Percentiles rank a stretch among this genome's conserved stretches.
phyloP scores from a whole-genome alignment of 164 flowering plant genomes.

The Liquidambar formosana region DNA sequence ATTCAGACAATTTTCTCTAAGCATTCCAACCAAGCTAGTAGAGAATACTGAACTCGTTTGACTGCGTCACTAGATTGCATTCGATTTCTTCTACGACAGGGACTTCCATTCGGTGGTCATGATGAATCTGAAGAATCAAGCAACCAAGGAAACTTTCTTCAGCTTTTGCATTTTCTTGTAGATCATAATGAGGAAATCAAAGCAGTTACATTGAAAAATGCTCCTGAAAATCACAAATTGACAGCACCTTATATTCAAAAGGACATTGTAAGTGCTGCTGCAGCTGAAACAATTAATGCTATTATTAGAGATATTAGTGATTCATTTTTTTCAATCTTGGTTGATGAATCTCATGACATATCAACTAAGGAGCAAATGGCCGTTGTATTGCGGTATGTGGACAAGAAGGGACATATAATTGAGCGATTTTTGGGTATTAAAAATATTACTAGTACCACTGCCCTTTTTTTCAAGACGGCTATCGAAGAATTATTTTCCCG shows the following conservation, averaged over 20 bases:
- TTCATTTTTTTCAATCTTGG: slow-evolving; percentile 5
- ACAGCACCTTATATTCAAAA: slow-evolving; percentile 9
- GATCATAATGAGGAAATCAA: slow-evolving; percentile 10
- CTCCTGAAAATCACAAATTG: slow-evolving; percentile 11
- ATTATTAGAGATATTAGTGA: slow-evolving; percentile 2
- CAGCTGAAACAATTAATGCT: not conserved
- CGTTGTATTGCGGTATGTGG: slow-evolving; percentile 13
- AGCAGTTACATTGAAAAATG: slow-evolving; percentile 15
- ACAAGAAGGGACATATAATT: slow-evolving; percentile 7
- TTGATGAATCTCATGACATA: slow-evolving; percentile 16
- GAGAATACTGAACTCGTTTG: slow-evolving; percentile 7
- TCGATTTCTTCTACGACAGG: slow-evolving; percentile 17
- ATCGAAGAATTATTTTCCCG: not conserved
- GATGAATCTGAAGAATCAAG: slow-evolving; percentile 17
- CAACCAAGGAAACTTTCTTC: slow-evolving; percentile 21
- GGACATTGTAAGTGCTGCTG: slow-evolving; percentile 5
- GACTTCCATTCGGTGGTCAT: slow-evolving; percentile 20
- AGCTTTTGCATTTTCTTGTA: slow-evolving; percentile 9
- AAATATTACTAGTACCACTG: too few species aligned
- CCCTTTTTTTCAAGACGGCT: not conserved
- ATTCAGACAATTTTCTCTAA: not conserved
- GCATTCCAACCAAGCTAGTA: slow-evolving; percentile 2
- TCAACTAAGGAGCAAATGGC: slow-evolving; percentile 13
- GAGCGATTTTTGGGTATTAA: too few species aligned
- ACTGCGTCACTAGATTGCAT: slow-evolving; percentile 11